Base-by-base conservation (phyloP, 1,139 yeast species). In the Williopsis jadinii region DNA sequence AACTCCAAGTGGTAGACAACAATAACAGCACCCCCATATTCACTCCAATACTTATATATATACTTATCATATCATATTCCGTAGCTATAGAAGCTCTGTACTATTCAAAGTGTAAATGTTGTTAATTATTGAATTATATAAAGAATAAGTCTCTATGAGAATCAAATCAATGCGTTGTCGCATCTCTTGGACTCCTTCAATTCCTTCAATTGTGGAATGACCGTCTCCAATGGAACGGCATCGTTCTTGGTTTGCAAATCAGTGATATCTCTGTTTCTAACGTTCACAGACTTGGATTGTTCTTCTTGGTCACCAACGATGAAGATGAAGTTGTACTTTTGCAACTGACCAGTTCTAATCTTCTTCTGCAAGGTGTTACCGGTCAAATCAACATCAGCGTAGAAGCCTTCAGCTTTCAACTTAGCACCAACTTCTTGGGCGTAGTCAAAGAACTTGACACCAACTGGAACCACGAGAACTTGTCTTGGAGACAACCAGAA, bases 401-500 rank as follows among this genome's bases (percentile, higher is more conserved):
- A 87, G 74, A 87, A 86, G 35, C 86, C 86, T 41, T 74, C 73
- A 46, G 59, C 61, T 59, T 78, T 79, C 64, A 92, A 74, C 53
- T 66, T 66, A 60, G 84, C 77, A 58, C 81, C 80, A 49, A 90
- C 84, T 55, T 77, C 69, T 63, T 82, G 80, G 38, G 97, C 97
- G 60, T 92, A 92, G 50, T 81, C 95, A 60, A 73, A 79, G 71
- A 83, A 90, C 64, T 86, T 86, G 51, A 85, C 94, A 58, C 96
- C 96, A 56, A 92, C 95, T 54, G 98, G 98, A 30, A 92, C 90
- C 58, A 92, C 92, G 59, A 88, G 72, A 44, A 88, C 73, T 69
- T 92, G 98, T 73, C 97, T 84, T 59, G 98, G 98, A 29, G 97
- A 88, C 59, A 92, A 73, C 98, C 98, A 92, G 75, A 92, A 84